Evolutionary conservation across 768 basidiomycete genomes (phyloP), one percentile per base, ranked within the genome.

Genomic region (Collybia nuda): DNA sequence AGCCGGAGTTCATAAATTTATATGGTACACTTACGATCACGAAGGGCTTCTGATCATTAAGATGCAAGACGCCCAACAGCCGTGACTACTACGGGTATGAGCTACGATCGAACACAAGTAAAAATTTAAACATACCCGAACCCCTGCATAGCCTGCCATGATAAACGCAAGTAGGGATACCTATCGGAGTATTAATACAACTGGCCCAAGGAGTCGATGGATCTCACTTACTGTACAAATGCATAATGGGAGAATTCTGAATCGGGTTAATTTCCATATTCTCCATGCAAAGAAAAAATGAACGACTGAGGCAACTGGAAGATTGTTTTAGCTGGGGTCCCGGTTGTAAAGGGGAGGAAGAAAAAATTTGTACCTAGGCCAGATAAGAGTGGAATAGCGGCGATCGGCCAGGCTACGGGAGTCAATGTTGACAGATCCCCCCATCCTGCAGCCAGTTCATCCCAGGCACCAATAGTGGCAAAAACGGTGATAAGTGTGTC

Each of bases 261-360:
- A 50, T 15, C 42, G 42, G n/a, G 36, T 48, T 6, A 61, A 36
- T 29, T 50, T 52, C 51, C 53, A 54, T 12, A 61, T 61, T 43
- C 60, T 58, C 60, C 60, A 61, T 21, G 40, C 55, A 38, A 54
- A 61, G 36, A 61, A 61, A 29, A 51, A 23, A 40, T 52, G 58
- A 36, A 59, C 50, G 18, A 46, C 38, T 5, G 52, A 44, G 1
- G 49, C 28, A 7, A 54, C 56, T 57, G 22, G 5, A 19, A 38
- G 5, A 19, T 17, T 12, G 19, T 28, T 22, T 38, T 8, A 14
- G 35, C 24, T 43, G 26, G 7, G 6, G 40, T 7, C n/a, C 19
- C 11, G 22, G 2, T 18, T 24, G 28, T 36, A 50, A 18, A 18
- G 39, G 14, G n/a, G n/a, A n/a, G n/a, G n/a, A n/a, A n/a, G n/a